Evolutionary conservation across 1,139 yeast species (phyloP), one percentile per base, ranked within the genome.

Genomic region (Yamadazyma taylorii): DNA sequence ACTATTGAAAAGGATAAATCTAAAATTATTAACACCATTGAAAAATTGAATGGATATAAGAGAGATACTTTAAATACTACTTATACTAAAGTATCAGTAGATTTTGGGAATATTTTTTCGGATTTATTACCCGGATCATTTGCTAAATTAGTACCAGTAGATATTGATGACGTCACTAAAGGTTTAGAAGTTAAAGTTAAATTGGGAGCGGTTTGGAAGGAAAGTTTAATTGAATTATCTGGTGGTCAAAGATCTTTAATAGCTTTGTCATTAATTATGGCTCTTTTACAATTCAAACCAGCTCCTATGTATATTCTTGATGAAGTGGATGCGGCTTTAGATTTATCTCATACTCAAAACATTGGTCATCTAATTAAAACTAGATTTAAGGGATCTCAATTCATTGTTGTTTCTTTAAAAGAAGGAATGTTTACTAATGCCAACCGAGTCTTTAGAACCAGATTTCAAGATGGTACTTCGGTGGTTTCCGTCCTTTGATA

Each of bases 371-470:
- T 94, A 56, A 92, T 94, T 60, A 92, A 90, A 63, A 90, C 97
- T 0, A 71, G 96, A 50, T 94, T 94, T 63, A 85, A 86, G 58
- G 97, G 96, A 0, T 85, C 97, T 2, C 99, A 94, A 58, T 94
- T 94, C 55, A 90, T 94, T 48, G 95, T 94, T 38, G 98, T 94
- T 14, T 86, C 96, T 21, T 78, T 94, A 63, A 94, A 94, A 58
- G 98, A 94, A 59, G 98, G 97, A 12, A 88, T 94, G 96, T 94
- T 92, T 57, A 85, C 96, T 17, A 94, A 94, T 63, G 99, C 98
- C 11, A 94, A 94, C 56, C 73, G 96, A 44, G 88, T 94, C 23
- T 94, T 89, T 60, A 76, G 95, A 52, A 90, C 97, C 1, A 73
- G 97, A 47, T 92, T 92, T 63, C 96, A 90, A 57, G 97, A 92